Conservation (phyloP, 2,329 filamentous ascomycete genomes). For the Clarireedia hainanense region DNA sequence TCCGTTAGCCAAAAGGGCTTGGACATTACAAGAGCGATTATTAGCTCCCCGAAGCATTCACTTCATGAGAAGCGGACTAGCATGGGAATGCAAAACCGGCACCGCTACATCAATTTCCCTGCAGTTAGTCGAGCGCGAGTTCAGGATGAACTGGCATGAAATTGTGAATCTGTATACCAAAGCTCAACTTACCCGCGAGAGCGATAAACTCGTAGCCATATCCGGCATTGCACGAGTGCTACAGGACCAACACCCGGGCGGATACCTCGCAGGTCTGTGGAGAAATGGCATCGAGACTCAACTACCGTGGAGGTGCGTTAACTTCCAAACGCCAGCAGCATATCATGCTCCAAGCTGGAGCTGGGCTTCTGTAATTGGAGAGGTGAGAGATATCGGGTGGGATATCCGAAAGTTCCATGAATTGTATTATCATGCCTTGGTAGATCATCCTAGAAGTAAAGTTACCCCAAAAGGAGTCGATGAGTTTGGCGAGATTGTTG, state of each 20-base stretch:
- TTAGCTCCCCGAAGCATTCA: neutral
- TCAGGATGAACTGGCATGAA: neutral
- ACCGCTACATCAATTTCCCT: no score
- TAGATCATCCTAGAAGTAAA: neutral
- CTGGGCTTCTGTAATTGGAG: neutral
- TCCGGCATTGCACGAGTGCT: conserved; percentile 29
- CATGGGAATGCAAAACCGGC: neutral
- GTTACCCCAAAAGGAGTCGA: neutral
- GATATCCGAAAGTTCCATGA: neutral
- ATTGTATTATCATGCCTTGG: neutral
- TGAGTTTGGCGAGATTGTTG: neutral
- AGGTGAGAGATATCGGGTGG: neutral
- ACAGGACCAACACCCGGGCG: neutral
- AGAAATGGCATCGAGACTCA: neutral
- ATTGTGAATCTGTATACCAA: neutral
- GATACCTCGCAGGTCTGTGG: neutral
- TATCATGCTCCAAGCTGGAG: conserved; percentile 4
- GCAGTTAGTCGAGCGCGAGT: neutral
- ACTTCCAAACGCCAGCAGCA: no score
- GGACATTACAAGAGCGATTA: neutral
- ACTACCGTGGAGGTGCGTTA: neutral
- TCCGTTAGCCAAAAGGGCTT: neutral
- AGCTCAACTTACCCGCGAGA: neutral
- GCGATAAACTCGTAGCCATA: conserved; percentile 31
- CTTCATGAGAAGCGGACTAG: neutral